Evolutionary conservation across 805 yeast species (phyloP).

Genomic region (Wickerhamomyces hampshirensis): DNA sequence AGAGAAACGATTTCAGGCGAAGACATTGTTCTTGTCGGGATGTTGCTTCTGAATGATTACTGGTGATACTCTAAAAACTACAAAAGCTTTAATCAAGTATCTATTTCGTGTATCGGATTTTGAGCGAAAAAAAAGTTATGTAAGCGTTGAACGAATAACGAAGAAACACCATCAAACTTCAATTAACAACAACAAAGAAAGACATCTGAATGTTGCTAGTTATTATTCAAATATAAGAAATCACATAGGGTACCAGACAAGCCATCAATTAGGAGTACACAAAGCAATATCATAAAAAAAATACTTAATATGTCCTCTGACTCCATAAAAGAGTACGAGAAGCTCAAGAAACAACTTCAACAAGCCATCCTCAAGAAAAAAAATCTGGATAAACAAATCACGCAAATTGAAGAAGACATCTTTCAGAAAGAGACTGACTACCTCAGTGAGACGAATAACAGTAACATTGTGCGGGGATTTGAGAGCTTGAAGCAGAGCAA

Average conservation of each 20-base stretch:
- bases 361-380: conserved; percentile 58
- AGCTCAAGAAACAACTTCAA: conserved; percentile 60
- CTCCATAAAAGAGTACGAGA: conserved; percentile 52
- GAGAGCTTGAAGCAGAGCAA: conserved; percentile 63
- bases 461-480: conserved; percentile 89
- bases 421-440: conserved; percentile 76
- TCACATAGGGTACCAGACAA: background rate
- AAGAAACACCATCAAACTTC: too few species aligned
- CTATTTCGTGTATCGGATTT: too few species aligned
- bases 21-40: conserved; percentile 3
- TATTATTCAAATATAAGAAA: conserved; percentile 2
- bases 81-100: too few species aligned
- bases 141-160: too few species aligned
- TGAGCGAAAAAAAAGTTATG: too few species aligned
- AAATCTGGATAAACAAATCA: conserved; percentile 58
- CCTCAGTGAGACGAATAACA: conserved; percentile 60
- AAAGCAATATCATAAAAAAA: background rate
- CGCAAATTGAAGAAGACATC: conserved; percentile 67
- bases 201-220: background rate
- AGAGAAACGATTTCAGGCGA: conserved; percentile 44
- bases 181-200: background rate
- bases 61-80: conserved; percentile 3
- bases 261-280: too few species aligned
- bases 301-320: conserved; percentile 7
- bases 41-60: background rate